Percentiles rank a stretch among this genome's conserved stretches.
Evolutionary conservation across 495 filamentous ascomycete species (phyloP).

Genomic region (Poronia punctata): DNA sequence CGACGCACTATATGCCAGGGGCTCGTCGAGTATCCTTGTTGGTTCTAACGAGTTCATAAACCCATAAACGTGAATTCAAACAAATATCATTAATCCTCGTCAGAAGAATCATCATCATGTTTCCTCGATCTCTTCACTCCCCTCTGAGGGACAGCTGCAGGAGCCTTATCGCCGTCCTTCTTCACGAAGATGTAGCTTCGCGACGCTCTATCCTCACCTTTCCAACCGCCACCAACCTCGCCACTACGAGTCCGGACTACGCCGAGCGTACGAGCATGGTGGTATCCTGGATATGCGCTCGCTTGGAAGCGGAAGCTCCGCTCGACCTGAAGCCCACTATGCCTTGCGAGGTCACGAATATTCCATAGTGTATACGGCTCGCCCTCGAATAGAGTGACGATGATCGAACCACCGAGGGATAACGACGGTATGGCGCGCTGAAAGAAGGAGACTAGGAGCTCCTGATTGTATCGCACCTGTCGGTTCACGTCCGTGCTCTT

Average conservation of each 20-base stretch:
- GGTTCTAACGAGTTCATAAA: too few species aligned
- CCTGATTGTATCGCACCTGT: conserved; percentile 88
- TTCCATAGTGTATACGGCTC: conserved; percentile 96
- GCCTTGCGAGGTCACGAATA: conserved; percentile 73
- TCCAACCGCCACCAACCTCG: conserved; percentile 51
- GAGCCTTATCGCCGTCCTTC: conserved; percentile 42
- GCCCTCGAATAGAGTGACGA: conserved; percentile 86
- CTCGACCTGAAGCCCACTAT: conserved; percentile 66
- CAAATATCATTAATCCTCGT: conserved; percentile 19
- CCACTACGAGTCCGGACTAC: conserved; percentile 57
- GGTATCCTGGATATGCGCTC: conserved; percentile 73
- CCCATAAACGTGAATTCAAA: too few species aligned
- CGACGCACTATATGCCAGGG: too few species aligned
- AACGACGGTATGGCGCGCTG: conserved; percentile 40
- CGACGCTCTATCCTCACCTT: conserved; percentile 67
- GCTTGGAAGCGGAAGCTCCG: conserved; percentile 73
- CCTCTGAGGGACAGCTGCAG: conserved; percentile 20
- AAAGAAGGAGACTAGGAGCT: conserved; percentile 81
- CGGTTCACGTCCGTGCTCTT: conserved; percentile 87
- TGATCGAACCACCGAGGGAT: conserved; percentile 54
- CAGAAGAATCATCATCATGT: conserved; percentile 31
- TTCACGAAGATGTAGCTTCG: conserved; percentile 75
- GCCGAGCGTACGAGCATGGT: conserved; percentile 80
- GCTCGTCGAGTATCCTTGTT: too few species aligned
- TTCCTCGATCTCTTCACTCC: conserved; percentile 41